Evolutionary conservation across 2,329 filamentous ascomycete species (phyloP).

Genomic region (Cadophora luteo-olivacea): DNA sequence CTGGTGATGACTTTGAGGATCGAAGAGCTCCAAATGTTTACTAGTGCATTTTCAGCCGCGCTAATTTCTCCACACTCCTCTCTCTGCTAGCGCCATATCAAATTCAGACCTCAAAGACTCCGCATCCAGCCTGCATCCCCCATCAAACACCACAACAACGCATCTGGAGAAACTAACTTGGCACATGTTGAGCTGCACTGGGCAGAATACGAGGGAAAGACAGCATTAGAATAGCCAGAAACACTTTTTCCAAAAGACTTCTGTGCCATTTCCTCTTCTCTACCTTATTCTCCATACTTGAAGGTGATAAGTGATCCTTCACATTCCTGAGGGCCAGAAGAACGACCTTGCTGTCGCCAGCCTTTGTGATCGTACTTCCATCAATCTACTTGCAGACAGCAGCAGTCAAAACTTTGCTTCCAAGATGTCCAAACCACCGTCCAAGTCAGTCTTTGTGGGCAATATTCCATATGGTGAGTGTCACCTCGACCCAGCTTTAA

Average conservation of each 20-base stretch:
- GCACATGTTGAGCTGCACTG: constrained; percentile 23
- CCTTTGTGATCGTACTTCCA: constrained; percentile 33
- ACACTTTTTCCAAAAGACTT: constrained; percentile 44
- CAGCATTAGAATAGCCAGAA: constrained; percentile 46
- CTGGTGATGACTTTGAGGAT: constrained; percentile 17
- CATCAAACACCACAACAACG: constrained; percentile 12
- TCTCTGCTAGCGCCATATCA: constrained; percentile 22
- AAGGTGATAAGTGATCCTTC: constrained; percentile 42
- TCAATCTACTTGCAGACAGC: constrained; percentile 22
- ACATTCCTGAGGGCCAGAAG: constrained; percentile 35
- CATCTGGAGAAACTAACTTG: constrained; percentile 15
- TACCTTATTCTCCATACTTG: constrained; percentile 23
- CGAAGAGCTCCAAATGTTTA: constrained; percentile 26
- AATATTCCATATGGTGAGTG: constrained; percentile 80
- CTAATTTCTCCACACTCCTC: constrained; percentile 29
- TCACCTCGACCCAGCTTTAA: neutral
- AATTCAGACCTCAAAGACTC: constrained; percentile 15
- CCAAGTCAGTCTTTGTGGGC: constrained; percentile 82
- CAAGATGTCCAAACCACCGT: constrained; percentile 77
- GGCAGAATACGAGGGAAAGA: constrained; percentile 24
- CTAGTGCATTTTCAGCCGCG: constrained; percentile 35
- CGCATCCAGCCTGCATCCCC: neutral
- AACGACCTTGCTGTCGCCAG: constrained; percentile 27
- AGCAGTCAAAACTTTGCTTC: constrained; percentile 14
- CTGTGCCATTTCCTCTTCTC: constrained; percentile 43